Percentiles rank a stretch among this genome's conserved stretches.
phyloP scores from a whole-genome alignment of 2,329 filamentous ascomycete species.

The Cladobotryum mycophilum region DNA sequence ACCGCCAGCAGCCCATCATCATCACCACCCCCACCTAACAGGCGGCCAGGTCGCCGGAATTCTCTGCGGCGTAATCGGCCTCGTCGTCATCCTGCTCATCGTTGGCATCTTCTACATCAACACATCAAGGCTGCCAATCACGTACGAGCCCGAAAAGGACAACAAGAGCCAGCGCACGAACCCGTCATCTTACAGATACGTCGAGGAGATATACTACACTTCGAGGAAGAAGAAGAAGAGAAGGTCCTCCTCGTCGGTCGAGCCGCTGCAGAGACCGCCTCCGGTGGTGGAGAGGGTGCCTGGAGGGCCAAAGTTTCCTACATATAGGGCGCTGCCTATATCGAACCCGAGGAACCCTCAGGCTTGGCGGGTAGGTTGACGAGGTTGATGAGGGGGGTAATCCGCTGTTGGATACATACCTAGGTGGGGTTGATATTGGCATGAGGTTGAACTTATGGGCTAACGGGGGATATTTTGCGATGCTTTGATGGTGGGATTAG shows the following conservation, averaged over 20 bases:
- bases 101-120: constrained; percentile 24
- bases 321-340: constrained; percentile 28
- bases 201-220: constrained; percentile 1
- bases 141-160: constrained; percentile 5
- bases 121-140: background rate
- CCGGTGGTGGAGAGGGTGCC: constrained; percentile 24
- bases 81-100: constrained; percentile 30
- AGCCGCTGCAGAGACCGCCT: constrained; percentile 11
- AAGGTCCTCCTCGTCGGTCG: background rate
- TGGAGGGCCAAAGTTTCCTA: constrained; percentile 28
- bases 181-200: constrained; percentile 1
- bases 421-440: background rate
- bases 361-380: constrained; percentile 4
- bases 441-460: background rate
- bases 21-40: constrained; percentile 20
- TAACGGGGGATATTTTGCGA: too few relatives aligned
- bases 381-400: too few relatives aligned
- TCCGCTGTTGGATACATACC: too few relatives aligned
- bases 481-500: too few relatives aligned
- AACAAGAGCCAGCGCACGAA: background rate
- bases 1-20: constrained; percentile 9
- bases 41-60: constrained; percentile 36
- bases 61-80: constrained; percentile 32
- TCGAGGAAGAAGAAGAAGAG: background rate
- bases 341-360: constrained; percentile 22